Conservation (phyloP, 1,284 basidiomycete genomes). For the Serendipita sp. region DNA sequence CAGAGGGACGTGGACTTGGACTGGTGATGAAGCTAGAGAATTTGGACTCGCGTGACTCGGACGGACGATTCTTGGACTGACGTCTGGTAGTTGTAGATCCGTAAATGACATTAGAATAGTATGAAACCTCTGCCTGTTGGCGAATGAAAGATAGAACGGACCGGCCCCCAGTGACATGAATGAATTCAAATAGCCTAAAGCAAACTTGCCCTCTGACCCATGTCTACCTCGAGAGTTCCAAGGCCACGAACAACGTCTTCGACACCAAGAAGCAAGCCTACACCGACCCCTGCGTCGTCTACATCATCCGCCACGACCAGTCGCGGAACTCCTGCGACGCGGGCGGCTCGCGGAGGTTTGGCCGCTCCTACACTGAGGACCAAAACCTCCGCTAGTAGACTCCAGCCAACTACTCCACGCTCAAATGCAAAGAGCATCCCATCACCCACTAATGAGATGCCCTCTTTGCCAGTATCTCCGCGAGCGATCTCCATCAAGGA, state of each 20-base stretch:
- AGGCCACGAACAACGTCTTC: background rate
- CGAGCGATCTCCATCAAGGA: conserved; percentile 45
- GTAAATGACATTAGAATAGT: no score
- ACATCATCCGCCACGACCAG: conserved; percentile 1
- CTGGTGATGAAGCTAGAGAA: background rate
- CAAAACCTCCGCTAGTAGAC: background rate
- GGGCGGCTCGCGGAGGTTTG: conserved; percentile 3
- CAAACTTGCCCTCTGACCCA: background rate
- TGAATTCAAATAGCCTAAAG: background rate
- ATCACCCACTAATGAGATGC: conserved; percentile 3
- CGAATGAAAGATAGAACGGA: no score
- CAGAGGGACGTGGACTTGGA: background rate
- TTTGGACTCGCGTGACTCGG: background rate
- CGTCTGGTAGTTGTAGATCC: no score
- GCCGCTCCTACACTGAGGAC: conserved; percentile 8
- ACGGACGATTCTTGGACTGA: no score
- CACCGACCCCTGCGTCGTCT: background rate
- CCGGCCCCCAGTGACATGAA: no score
- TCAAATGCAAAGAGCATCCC: conserved; percentile 5
- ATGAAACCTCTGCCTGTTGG: no score
- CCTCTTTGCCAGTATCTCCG: conserved; percentile 6
- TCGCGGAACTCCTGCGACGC: conserved; percentile 9
- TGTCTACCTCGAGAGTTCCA: conserved; percentile 1
- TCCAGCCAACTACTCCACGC: background rate
- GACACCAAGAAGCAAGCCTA: background rate